A percentile compares a stretch with the other conserved stretches of the same genome.
Evolutionary conservation across 768 basidiomycete genomes (phyloP).

Genomic region (Trametopsis cervina): DNA sequence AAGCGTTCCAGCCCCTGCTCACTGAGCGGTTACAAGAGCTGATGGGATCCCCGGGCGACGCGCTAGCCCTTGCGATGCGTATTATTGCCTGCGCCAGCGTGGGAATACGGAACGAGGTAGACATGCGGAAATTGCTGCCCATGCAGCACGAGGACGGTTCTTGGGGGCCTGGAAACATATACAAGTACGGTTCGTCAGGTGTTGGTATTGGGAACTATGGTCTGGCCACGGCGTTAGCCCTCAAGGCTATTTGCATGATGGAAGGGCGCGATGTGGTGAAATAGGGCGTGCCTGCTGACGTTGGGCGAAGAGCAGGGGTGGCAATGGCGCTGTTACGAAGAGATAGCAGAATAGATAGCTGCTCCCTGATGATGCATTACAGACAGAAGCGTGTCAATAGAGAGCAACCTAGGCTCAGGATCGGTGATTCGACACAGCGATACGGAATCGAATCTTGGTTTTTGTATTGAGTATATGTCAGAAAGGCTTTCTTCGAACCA

Average conservation of each 20-base stretch:
- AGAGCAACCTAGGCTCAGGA: no score
- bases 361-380: no score
- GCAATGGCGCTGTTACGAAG: no score
- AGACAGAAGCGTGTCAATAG: no score
- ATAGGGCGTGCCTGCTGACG: no score
- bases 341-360: no score
- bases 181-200: constrained; percentile 43
- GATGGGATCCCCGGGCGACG: constrained; percentile 41
- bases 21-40: constrained; percentile 42
- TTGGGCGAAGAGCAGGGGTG: no score
- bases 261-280: no score
- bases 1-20: constrained; percentile 31
- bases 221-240: neutral
- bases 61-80: constrained; percentile 52
- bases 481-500: no score
- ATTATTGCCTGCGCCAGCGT: constrained; percentile 38
- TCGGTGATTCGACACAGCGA: no score
- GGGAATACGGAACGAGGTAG: constrained; percentile 34
- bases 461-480: no score
- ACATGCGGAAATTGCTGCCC: constrained; percentile 37
- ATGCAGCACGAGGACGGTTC: constrained; percentile 50
- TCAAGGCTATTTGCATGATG: neutral
- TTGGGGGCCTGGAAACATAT: constrained; percentile 50
- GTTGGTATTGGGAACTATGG: constrained; percentile 32
- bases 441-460: no score